Conservation (phyloP, 2,329 filamentous ascomycete genomes). For the Fusarium algeriense region DNA sequence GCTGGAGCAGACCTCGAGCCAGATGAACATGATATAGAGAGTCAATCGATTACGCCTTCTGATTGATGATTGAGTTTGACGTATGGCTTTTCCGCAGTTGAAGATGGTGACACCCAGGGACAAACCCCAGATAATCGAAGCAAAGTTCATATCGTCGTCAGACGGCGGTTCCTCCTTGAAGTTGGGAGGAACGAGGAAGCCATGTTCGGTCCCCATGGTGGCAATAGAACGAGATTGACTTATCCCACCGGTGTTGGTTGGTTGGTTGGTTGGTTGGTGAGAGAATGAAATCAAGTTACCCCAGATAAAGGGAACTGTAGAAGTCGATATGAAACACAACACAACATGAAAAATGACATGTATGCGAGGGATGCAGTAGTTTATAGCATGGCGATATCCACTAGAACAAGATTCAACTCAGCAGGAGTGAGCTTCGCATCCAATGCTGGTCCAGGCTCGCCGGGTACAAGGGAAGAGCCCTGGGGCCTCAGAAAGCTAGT, state of each 20-base stretch:
- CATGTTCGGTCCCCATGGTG: conserved; percentile 23
- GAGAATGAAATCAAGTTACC: background rate
- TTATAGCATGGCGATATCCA: background rate
- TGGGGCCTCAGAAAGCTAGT: conserved; percentile 24
- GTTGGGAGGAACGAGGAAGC: conserved; percentile 40
- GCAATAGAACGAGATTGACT: background rate
- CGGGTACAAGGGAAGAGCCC: conserved; percentile 20
- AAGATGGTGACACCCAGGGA: conserved; percentile 42
- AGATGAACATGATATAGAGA: conserved; percentile 35
- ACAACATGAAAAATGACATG: background rate
- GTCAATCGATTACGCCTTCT: conserved; percentile 37
- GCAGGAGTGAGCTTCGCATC: background rate
- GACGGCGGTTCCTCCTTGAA: conserved; percentile 28
- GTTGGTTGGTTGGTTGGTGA: background rate
- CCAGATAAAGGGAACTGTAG: conserved; percentile 2
- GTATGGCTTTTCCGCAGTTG: conserved; percentile 40
- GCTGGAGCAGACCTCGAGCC: conserved; percentile 41
- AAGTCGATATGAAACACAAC: conserved; percentile 3
- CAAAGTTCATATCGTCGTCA: conserved; percentile 40
- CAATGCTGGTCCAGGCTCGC: conserved; percentile 26
- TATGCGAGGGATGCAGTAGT: conserved; percentile 10
- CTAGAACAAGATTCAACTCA: background rate
- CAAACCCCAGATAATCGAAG: conserved; percentile 43
- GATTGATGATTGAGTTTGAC: conserved; percentile 32
- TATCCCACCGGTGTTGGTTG: background rate